Evolutionary conservation across 176 grass and related monocot species (phyloP).

Genomic region (Bromus sterilis): DNA sequence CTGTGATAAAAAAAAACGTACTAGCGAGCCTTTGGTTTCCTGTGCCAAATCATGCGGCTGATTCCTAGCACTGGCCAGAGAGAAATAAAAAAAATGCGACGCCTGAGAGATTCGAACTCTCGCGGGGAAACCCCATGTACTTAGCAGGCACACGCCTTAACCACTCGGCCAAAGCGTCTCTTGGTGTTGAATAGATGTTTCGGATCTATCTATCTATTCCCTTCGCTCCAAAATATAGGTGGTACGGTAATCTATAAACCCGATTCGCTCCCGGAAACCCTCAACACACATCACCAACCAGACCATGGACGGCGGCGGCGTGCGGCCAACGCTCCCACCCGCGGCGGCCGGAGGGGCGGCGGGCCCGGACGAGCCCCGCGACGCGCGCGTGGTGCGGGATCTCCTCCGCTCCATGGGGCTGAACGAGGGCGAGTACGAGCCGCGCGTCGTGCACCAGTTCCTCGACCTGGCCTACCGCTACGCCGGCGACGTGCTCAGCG

Average conservation of each 20-base stretch:
- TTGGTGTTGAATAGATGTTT: fast-evolving
- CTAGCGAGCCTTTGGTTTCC: too few relatives aligned
- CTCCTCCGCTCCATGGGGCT: constrained; percentile 96
- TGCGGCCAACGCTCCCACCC: constrained; percentile 20
- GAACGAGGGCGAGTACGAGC: constrained; percentile 81
- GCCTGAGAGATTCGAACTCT: constrained; percentile 97
- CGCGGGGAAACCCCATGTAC: constrained; percentile 96
- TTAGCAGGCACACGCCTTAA: constrained; percentile 99
- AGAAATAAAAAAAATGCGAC: not conserved
- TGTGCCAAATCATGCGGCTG: too few relatives aligned
- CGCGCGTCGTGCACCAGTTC: constrained; percentile 88
- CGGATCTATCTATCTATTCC: fast-evolving
- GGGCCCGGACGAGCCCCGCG: constrained; percentile 61
- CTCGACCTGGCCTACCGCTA: constrained; percentile 91
- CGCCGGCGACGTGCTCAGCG: constrained; percentile 74
- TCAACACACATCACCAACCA: not conserved
- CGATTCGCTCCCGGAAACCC: not conserved
- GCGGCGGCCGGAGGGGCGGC: not conserved
- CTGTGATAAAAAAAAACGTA: too few relatives aligned
- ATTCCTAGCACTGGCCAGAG: too few relatives aligned
- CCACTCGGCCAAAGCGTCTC: constrained; percentile 97
- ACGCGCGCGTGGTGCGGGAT: constrained; percentile 75
- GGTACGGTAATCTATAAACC: not conserved
- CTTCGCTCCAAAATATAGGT: not conserved
- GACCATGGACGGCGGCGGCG: constrained; percentile 37